Evolutionary conservation across 306 rosid genomes (phyloP).

Genomic region (Lagenaria siceraria): DNA sequence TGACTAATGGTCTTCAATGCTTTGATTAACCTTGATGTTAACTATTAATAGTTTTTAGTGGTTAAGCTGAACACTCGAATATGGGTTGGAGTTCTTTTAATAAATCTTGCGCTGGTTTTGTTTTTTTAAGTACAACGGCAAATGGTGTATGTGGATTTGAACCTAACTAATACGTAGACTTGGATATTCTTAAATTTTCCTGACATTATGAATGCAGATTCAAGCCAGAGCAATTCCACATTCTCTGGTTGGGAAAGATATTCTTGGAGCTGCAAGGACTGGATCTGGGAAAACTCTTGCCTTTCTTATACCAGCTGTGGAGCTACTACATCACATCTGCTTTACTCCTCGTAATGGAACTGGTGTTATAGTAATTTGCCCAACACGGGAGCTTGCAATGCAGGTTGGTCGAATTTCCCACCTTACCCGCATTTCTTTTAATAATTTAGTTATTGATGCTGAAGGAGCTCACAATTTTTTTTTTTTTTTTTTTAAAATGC

Average conservation of each 20-base stretch:
- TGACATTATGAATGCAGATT: conserved; percentile 40
- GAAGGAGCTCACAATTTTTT: not conserved
- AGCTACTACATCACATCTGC: conserved; percentile 37
- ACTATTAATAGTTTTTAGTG: not conserved
- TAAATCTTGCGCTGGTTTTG: not conserved
- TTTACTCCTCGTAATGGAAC: conserved; percentile 70
- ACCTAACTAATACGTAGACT: not conserved
- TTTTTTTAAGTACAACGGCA: too few relatives aligned
- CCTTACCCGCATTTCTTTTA: not conserved
- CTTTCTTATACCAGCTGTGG: conserved; percentile 80
- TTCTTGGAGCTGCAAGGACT: conserved; percentile 95
- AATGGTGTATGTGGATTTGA: too few relatives aligned
- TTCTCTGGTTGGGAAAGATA: conserved; percentile 59
- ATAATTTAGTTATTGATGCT: not conserved
- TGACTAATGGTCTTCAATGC: too few relatives aligned
- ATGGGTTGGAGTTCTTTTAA: not conserved
- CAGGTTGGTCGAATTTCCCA: conserved; percentile 38
- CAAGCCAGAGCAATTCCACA: conserved; percentile 70
- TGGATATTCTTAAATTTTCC: not conserved
- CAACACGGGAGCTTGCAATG: conserved; percentile 91
- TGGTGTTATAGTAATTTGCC: conserved; percentile 80
- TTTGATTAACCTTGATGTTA: not conserved
- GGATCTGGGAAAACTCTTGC: conserved; percentile 97
- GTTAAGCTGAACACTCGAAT: not conserved
- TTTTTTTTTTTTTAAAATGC: not conserved